A percentile compares a stretch with the other conserved stretches of the same genome.
Evolutionary conservation across 768 basidiomycete species (phyloP).

Genomic region (Russula brevipes): DNA sequence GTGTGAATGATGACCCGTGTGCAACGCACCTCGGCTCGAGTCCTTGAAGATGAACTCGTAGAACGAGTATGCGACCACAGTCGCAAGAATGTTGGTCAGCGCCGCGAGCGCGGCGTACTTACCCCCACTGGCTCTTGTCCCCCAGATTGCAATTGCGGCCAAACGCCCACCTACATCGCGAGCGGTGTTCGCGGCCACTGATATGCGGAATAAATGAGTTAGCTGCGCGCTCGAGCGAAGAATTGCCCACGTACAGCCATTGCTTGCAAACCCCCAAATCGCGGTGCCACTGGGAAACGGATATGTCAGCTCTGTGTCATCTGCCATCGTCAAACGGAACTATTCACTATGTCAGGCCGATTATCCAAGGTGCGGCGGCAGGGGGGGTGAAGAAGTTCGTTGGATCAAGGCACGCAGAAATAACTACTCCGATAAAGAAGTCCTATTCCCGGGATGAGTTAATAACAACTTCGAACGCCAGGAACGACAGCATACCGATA

Average conservation of each 20-base stretch:
- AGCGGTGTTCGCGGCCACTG: constrained; percentile 31
- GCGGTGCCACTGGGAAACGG: constrained; percentile 19
- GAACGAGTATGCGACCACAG: constrained; percentile 28
- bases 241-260: constrained; percentile 25
- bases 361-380: constrained; percentile 26
- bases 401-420: constrained; percentile 28
- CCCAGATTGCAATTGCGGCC: constrained; percentile 30
- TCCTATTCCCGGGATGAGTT: constrained; percentile 15
- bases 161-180: constrained; percentile 31
- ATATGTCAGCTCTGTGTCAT: not conserved
- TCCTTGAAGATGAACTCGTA: constrained; percentile 31
- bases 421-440: constrained; percentile 28
- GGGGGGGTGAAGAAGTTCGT: constrained; percentile 32
- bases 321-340: not conserved
- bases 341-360: constrained; percentile 29
- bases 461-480: not conserved
- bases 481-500: constrained; percentile 30
- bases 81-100: constrained; percentile 32
- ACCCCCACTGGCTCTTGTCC: constrained; percentile 29
- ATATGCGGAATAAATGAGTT: not conserved
- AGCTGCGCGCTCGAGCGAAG: not conserved
- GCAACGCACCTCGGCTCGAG: constrained; percentile 28
- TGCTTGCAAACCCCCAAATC: constrained; percentile 29
- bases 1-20: not conserved
- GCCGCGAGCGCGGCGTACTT: constrained; percentile 33